A percentile compares a stretch with the other conserved stretches of the same genome.
These are phyloP conservation scores for Candida qinlingensis DNA, from an alignment of 805 yeast species.

Conservation along the genomic window DNA sequence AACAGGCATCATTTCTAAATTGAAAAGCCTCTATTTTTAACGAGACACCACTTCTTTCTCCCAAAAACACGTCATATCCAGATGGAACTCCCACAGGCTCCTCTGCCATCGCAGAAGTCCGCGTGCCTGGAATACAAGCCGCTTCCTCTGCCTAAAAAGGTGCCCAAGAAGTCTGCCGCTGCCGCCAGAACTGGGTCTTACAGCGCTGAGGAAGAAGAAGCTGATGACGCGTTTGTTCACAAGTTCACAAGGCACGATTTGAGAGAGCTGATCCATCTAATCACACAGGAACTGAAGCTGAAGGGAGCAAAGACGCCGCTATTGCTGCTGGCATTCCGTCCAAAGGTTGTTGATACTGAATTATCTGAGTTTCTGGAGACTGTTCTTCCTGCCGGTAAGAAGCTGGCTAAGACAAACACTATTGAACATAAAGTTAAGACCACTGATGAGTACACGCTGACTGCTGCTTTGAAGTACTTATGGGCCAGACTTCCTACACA, in stretches of 20 bases:
- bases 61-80: no score
- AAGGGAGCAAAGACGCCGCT: constrained; percentile 71
- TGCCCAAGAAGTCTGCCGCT: not conserved
- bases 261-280: constrained; percentile 59
- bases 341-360: constrained; percentile 57
- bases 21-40: no score
- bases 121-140: not conserved
- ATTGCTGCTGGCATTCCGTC: constrained; percentile 71
- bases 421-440: constrained; percentile 39
- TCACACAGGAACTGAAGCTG: constrained; percentile 67
- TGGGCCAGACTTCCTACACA: constrained; percentile 83
- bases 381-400: constrained; percentile 54
- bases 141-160: not conserved
- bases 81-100: not conserved
- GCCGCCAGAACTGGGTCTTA: not conserved
- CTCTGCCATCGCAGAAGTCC: not conserved
- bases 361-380: constrained; percentile 51
- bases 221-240: constrained; percentile 22
- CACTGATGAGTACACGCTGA: constrained; percentile 65
- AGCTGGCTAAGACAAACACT: constrained; percentile 38
- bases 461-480: constrained; percentile 70
- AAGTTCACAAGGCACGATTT: constrained; percentile 61
- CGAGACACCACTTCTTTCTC: no score
- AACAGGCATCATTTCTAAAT: no score
- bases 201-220: not conserved